Evolutionary conservation across 495 filamentous ascomycete species (phyloP), one percentile per base, ranked within the genome.

Genomic region (Cercophora samala): DNA sequence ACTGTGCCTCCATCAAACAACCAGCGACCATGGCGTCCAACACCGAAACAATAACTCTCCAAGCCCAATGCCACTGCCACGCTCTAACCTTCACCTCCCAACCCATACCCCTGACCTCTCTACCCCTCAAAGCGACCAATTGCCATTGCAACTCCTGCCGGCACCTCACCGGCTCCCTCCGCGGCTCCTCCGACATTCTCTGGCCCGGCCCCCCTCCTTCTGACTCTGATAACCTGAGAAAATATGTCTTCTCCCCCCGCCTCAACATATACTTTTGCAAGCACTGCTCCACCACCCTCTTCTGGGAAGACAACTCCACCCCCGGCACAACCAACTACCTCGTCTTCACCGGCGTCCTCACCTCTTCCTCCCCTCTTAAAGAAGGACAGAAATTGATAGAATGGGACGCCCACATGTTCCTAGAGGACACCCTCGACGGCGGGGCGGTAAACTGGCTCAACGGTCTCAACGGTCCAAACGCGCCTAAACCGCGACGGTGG

Each of bases 71-170:
- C 64, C 75, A 77, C 60, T 78, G 76, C 76, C 56, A 68, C 32
- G n/a, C 69, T 5, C 75, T 74, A 23, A 51, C 66, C 66, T 77
- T 77, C 71, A 70, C 68, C n/a, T 56, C 70, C 25, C 3, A 46
- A 11, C 0, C 17, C 5, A 21, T 77, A 18, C 65, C 70, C 58
- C 9, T 19, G 23, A 53, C 73, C 60, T 25, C 54, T 29, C 70
- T 78, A 8, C 78, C 76, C 1, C 69, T 77, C 18, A 4, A 60
- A 2, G 66, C 67, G 9, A 66, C 67, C 4, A 72, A 62, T 67
- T 82, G 80, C 75, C 80, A 82, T 75, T 82, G 80, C 74, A 70
- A 61, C 26, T 80, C 79, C 15, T 82, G 80, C 70, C 73, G 80
- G 3, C 79, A 72, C 65, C 21, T 68, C 66, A 76, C 74, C 6